These are phyloP conservation scores for Torulaspora globosa DNA, from an alignment of 1,139 yeast genomes.

Conservation along the genomic window DNA sequence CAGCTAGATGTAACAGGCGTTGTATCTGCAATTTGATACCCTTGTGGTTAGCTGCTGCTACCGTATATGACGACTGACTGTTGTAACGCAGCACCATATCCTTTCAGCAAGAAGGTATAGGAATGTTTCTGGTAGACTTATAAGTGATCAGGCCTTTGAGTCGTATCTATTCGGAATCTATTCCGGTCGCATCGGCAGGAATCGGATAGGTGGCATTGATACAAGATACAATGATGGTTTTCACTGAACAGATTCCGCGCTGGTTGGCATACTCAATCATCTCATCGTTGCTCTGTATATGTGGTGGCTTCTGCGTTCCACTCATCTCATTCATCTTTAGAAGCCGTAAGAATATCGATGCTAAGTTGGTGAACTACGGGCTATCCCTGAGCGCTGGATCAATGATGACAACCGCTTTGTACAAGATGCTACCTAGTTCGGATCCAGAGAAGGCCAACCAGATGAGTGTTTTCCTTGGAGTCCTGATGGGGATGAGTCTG, in stretches of 20 bases:
- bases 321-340: slow-evolving; percentile 23
- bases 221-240: not conserved
- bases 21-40: too few relatives aligned
- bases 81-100: too few relatives aligned
- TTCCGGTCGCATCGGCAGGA: not conserved
- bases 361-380: slow-evolving; percentile 36
- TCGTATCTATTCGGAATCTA: not conserved
- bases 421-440: slow-evolving; percentile 62
- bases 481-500: slow-evolving; percentile 53
- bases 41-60: too few relatives aligned
- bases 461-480: slow-evolving; percentile 47
- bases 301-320: slow-evolving; percentile 36
- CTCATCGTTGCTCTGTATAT: slow-evolving; percentile 34
- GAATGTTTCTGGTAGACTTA: not conserved
- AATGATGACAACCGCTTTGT: slow-evolving; percentile 68
- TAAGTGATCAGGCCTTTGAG: not conserved
- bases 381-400: slow-evolving; percentile 66
- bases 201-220: not conserved
- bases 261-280: slow-evolving; percentile 33
- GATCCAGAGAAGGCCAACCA: slow-evolving; percentile 43
- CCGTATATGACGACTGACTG: too few relatives aligned
- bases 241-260: slow-evolving; percentile 23
- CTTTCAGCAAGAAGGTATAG: too few relatives aligned
- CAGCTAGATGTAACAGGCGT: too few relatives aligned
- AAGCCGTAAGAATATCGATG: slow-evolving; percentile 20